Percentiles rank a stretch among this genome's conserved stretches.
These are phyloP conservation scores for Dendrobium chrysotoxum DNA, from an alignment of 106 monocot genomes.

Conservation along the genomic window DNA sequence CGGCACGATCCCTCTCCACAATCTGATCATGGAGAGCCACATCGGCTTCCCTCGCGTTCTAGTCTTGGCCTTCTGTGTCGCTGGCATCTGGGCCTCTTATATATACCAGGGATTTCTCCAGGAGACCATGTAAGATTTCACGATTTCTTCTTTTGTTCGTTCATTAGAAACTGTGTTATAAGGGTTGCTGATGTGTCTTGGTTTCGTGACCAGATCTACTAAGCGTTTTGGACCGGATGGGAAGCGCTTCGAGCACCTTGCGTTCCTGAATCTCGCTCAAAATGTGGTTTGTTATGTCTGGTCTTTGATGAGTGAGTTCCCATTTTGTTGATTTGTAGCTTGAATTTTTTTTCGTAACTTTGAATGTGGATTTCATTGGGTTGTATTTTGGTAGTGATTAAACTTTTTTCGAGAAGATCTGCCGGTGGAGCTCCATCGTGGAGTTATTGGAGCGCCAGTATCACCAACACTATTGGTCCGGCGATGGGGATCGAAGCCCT, in stretches of 20 bases:
- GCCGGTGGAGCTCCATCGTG: slow-evolving; percentile 80
- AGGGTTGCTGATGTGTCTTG: slow-evolving; percentile 9
- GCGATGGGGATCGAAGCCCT: slow-evolving; percentile 96
- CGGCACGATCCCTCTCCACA: neutral
- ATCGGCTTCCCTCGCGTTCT: slow-evolving; percentile 31
- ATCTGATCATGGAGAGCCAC: neutral
- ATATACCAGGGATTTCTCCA: slow-evolving; percentile 95
- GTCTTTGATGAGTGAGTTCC: slow-evolving; percentile 80
- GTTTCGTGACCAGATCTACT: slow-evolving; percentile 50
- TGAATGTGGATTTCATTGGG: neutral
- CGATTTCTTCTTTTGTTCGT: neutral
- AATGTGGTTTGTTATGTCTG: slow-evolving; percentile 89
- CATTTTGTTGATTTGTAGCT: neutral
- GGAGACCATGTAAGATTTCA: slow-evolving; percentile 66
- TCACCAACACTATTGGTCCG: slow-evolving; percentile 93
- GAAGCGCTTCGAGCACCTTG: slow-evolving; percentile 82
- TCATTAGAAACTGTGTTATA: neutral
- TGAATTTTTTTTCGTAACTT: neutral
- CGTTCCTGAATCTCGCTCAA: slow-evolving; percentile 98
- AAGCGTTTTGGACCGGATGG: slow-evolving; percentile 81
- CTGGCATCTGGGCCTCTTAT: slow-evolving; percentile 95
- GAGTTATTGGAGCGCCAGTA: slow-evolving; percentile 87
- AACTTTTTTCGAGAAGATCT: slow-evolving; percentile 7
- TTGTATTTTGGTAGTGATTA: neutral
- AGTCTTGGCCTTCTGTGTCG: slow-evolving; percentile 67